Base-by-base conservation (phyloP, 2,329 filamentous ascomycete genomes). In the Fusarium sp. region DNA sequence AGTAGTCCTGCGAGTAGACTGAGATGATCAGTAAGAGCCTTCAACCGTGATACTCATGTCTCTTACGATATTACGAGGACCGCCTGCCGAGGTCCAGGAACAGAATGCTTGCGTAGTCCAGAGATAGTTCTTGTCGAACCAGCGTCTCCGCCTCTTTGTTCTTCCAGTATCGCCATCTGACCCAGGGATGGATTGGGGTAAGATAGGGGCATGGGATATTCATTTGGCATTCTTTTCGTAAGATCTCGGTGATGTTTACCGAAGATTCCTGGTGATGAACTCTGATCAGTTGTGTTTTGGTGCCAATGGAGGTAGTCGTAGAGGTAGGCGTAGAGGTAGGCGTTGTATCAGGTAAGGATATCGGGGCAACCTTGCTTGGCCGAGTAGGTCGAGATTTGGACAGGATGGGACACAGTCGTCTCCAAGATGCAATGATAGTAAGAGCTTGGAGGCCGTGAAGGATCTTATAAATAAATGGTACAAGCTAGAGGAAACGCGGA, bases 1-100 rank as follows among this genome's bases (percentile, higher is more conserved):
- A 91, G 83, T 3, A 91, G 83, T 4, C 89, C 88, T 4, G 86
- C 72, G 11, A 90, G 84, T 59, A 89, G 82, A 50, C 87, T 89
- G 47, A 13, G 11, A 27, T n/a, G 20, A 36, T 81, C 60, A 81
- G 74, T 9, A 59, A 56, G 31, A n/a, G 58, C 14, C 10, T 20
- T 9, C 13, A 33, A 6, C 59, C 2, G 14, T 31, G 57, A 18
- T 22, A 4, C 16, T 8, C 13, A 33, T 20, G 70, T 74, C 71
- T 84, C 73, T 67, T 63, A 75, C 85, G 83, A 83, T 62, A 80
- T 70, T 27, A 86, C 79, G 22, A 86, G 79, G 11, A 78, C 71
- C 16, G 73, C 62, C 65, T 82, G 81, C 10, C 80, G 79, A 71
- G 76, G 67, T 6, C 77, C 73, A 25, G 71, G 74, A 10, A 80